These are phyloP conservation scores for Venustampulla echinocandica DNA, from an alignment of 495 filamentous ascomycete species.

Conservation along the genomic window DNA sequence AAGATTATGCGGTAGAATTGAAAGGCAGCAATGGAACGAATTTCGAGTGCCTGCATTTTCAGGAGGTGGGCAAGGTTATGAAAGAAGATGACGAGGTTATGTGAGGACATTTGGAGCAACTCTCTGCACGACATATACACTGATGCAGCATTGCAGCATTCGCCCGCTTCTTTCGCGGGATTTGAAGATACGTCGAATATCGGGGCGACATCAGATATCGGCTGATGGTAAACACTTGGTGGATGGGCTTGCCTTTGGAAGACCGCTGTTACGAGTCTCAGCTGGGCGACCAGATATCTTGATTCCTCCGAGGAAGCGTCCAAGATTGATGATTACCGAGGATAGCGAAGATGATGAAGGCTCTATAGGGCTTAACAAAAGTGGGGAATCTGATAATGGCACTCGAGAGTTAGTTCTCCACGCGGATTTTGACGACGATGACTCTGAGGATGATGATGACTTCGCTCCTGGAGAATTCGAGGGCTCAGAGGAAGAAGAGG, in stretches of 20 bases:
- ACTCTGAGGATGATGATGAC: conserved; percentile 25
- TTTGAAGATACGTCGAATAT: conserved; percentile 61
- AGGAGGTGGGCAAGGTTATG: conserved; percentile 57
- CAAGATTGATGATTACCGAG: conserved; percentile 34
- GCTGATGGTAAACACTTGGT: conserved; percentile 72
- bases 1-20: conserved; percentile 87
- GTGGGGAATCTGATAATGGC: conserved; percentile 15
- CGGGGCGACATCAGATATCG: conserved; percentile 78
- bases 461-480: conserved; percentile 17
- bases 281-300: conserved; percentile 55
- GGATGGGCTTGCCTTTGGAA: conserved; percentile 84
- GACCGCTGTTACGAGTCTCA: conserved; percentile 52
- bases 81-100: conserved; percentile 79
- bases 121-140: conserved; percentile 2
- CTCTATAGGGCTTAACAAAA: background rate
- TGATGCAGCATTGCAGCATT: conserved; percentile 46
- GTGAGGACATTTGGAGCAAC: conserved; percentile 38
- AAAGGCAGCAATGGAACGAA: conserved; percentile 41
- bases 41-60: conserved; percentile 88
- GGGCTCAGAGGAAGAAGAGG: conserved; percentile 24
- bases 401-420: conserved; percentile 16
- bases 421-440: conserved; percentile 26
- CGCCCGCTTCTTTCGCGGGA: conserved; percentile 72
- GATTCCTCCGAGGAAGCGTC: conserved; percentile 72
- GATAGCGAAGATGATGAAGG: conserved; percentile 13